Conservation (phyloP, 352 stramenopile genomes). For the Paralagenidium karlingii region DNA sequence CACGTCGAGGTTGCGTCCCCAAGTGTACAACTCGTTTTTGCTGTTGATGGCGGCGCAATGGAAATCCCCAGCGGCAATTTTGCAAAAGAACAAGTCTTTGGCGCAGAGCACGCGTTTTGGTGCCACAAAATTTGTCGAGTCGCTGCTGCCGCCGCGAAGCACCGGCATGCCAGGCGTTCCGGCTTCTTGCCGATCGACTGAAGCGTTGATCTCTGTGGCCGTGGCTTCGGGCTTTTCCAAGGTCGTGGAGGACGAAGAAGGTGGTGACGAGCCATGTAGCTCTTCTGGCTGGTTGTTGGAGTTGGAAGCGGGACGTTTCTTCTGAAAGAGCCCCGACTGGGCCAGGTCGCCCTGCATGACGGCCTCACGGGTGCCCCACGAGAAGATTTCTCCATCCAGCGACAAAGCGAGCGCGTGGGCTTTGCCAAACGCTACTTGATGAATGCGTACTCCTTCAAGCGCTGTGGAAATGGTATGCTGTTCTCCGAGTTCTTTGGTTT, state of each 20-base stretch:
- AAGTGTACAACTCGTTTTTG: slow-evolving; percentile 81
- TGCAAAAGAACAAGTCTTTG: slow-evolving; percentile 33
- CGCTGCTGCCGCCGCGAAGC: neutral
- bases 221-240: neutral
- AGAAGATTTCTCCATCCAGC: slow-evolving; percentile 49
- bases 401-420: slow-evolving; percentile 41
- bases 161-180: neutral
- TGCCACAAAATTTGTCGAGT: slow-evolving; percentile 7
- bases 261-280: slow-evolving; percentile 5
- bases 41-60: slow-evolving; percentile 68
- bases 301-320: neutral
- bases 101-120: slow-evolving; percentile 21
- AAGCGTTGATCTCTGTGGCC: neutral
- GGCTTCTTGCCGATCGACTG: slow-evolving; percentile 2
- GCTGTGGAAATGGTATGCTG: too few species aligned
- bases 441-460: slow-evolving; percentile 26
- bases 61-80: slow-evolving; percentile 49
- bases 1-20: slow-evolving; percentile 78
- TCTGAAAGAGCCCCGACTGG: neutral
- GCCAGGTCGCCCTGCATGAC: slow-evolving; percentile 26
- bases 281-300: neutral
- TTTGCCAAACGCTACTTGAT: slow-evolving; percentile 34
- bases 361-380: slow-evolving; percentile 26
- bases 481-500: too few species aligned
- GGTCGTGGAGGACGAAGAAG: neutral